These are phyloP conservation scores for Colletotrichum scovillei DNA, from an alignment of 2,329 filamentous ascomycete genomes.

Conservation along the genomic window DNA sequence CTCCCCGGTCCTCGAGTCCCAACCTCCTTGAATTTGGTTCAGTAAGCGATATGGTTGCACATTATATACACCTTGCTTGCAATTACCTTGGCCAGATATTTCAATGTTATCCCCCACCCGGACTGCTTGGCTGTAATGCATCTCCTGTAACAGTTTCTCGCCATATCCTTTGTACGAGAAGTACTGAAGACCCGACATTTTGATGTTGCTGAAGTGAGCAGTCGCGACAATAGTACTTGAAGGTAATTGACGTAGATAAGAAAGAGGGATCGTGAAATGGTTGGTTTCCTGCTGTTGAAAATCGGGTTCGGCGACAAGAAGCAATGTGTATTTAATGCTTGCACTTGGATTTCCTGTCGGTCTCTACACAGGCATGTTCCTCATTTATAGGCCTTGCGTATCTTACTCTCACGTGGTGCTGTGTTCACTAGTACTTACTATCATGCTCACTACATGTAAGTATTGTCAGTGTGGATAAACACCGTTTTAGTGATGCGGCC, in stretches of 20 bases:
- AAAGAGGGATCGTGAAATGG: no score
- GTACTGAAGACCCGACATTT: constrained; percentile 51
- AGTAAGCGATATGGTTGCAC: not conserved
- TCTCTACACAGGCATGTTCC: no score
- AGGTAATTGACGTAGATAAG: not conserved
- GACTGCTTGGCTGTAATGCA: constrained; percentile 52
- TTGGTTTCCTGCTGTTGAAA: no score
- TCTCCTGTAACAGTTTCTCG: constrained; percentile 42
- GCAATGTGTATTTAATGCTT: no score
- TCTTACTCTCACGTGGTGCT: no score
- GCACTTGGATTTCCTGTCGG: no score
- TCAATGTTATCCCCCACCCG: constrained; percentile 53
- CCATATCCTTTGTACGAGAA: constrained; percentile 52
- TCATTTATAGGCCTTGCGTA: no score
- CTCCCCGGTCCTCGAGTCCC: constrained; percentile 29
- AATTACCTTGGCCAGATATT: constrained; percentile 47
- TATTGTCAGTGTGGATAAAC: not conserved
- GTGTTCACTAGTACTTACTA: no score
- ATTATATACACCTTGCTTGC: no score
- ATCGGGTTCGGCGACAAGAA: no score
- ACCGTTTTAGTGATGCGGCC: not conserved
- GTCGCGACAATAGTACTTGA: not conserved
- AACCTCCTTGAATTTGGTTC: not conserved
- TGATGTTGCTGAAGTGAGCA: not conserved
- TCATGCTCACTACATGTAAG: no score